These are phyloP conservation scores for Picocystis sp. DNA, from an alignment of 163 green algal genomes.

Conservation along the genomic window DNA sequence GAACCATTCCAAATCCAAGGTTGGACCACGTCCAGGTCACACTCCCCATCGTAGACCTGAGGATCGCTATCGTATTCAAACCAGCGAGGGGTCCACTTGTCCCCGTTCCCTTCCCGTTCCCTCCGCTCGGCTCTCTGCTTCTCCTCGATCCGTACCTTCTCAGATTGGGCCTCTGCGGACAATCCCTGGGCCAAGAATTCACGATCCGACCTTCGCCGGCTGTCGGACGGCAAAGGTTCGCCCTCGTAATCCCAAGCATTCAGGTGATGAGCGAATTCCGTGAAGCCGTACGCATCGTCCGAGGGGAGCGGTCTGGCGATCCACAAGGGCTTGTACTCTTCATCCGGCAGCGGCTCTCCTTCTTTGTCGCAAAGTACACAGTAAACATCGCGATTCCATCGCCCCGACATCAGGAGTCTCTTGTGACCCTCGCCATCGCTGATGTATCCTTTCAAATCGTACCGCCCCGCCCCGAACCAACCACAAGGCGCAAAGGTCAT, in stretches of 20 bases:
- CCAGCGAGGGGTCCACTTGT: conserved; percentile 64
- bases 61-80: conserved; percentile 31
- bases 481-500: conserved; percentile 76
- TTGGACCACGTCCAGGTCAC: not conserved
- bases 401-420: conserved; percentile 39
- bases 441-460: conserved; percentile 23
- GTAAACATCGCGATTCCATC: conserved; percentile 72
- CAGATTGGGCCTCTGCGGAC: conserved; percentile 1
- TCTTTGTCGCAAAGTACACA: conserved; percentile 45
- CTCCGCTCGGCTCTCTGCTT: conserved; percentile 6
- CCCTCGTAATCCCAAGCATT: conserved; percentile 42
- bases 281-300: conserved; percentile 79
- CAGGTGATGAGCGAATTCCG: conserved; percentile 65
- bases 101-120: conserved; percentile 35
- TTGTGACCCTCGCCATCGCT: conserved; percentile 12
- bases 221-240: conserved; percentile 41
- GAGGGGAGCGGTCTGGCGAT: conserved; percentile 38
- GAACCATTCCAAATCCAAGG: no score
- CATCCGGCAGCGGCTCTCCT: conserved; percentile 32
- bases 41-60: not conserved
- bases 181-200: not conserved
- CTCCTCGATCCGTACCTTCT: conserved; percentile 4
- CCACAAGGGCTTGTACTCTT: conserved; percentile 32
- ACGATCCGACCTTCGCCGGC: conserved; percentile 20
- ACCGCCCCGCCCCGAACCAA: conserved; percentile 13